Base-by-base conservation (phyloP, 2,329 filamentous ascomycete species). In the Biscogniauxia sp. region DNA sequence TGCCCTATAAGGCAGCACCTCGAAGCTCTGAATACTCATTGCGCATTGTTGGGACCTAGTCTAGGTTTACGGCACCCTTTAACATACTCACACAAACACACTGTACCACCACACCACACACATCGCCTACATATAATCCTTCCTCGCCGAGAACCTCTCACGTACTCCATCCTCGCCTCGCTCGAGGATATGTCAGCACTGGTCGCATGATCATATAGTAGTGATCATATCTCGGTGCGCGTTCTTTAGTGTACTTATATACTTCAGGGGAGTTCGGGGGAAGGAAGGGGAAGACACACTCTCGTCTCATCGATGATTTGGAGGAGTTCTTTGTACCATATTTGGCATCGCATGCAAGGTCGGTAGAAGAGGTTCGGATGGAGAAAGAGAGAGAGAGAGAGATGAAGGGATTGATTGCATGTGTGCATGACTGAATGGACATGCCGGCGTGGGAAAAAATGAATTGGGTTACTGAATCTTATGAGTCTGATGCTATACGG, bases 1-100 rank as follows among this genome's bases (percentile, higher is more conserved):
- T 52, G 77, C 83, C 37, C 75, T 87, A 68, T 87, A 78, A 79
- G 69, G 41, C 45, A 52, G 25, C 7, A n/a, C 6, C 11, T n/a
- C 11, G 37, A 20, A 20, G 50, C 17, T 25, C 6, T 25, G 9
- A 20, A 20, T 51, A 20, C 19, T 51, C 6, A 11, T 51, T 23
- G 37, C 54, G 32, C 54, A 54, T 8, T 11, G 19, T 32, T 25
- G 7, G 20, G 52, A 53, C 52, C n/a, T 20, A 3, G 25, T 5
- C 51, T 25, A 17, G 5, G 9, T 15, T 15, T 28, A 20, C 52
- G 52, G 23, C 51, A 20, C 20, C 23, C 51, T 11, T 11, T 41
- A 37, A 32, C 28, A 15, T 26, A 19, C 26, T 28, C 41, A 17
- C 51, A 50, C 20, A 59, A 52, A 45, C 37, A 45, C 17, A n/a